These are phyloP conservation scores for Globisporangium okanoganense DNA, from an alignment of 352 stramenopile species.

Conservation along the genomic window DNA sequence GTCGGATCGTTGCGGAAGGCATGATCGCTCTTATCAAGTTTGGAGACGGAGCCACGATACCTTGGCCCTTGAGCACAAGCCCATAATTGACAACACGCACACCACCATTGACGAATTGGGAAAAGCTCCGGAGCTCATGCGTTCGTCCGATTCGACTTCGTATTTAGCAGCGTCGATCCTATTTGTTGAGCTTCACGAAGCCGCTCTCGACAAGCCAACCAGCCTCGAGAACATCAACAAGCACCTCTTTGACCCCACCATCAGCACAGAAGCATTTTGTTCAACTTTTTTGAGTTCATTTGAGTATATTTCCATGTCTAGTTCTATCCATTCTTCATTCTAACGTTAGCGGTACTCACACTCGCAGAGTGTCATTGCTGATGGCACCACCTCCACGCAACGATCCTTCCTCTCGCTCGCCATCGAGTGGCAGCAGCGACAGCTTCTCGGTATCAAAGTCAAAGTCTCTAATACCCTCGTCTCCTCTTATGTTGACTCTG, in stretches of 20 bases:
- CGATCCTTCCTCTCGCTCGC: background rate
- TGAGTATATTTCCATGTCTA: background rate
- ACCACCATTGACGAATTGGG: too few relatives aligned
- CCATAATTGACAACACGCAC: too few relatives aligned
- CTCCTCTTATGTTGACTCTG: constrained; percentile 35
- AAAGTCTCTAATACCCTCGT: background rate
- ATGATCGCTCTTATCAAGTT: too few relatives aligned
- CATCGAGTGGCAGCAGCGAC: constrained; percentile 28
- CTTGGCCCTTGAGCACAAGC: too few relatives aligned
- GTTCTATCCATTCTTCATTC: background rate
- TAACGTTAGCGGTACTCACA: too few relatives aligned
- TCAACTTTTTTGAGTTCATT: background rate
- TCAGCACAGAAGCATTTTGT: background rate
- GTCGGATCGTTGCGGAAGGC: too few relatives aligned
- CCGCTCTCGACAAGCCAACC: constrained; percentile 5
- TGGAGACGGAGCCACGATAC: too few relatives aligned
- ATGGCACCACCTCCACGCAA: constrained; percentile 13
- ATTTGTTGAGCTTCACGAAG: constrained; percentile 4
- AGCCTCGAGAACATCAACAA: background rate
- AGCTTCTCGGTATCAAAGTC: constrained; percentile 32
- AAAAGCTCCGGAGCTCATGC: too few relatives aligned
- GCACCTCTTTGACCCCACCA: background rate
- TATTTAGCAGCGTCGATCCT: background rate
- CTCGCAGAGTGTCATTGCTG: constrained; percentile 15
- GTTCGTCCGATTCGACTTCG: background rate